Conservation (phyloP, 176 grass and related monocot species). For the Puya raimondii region DNA sequence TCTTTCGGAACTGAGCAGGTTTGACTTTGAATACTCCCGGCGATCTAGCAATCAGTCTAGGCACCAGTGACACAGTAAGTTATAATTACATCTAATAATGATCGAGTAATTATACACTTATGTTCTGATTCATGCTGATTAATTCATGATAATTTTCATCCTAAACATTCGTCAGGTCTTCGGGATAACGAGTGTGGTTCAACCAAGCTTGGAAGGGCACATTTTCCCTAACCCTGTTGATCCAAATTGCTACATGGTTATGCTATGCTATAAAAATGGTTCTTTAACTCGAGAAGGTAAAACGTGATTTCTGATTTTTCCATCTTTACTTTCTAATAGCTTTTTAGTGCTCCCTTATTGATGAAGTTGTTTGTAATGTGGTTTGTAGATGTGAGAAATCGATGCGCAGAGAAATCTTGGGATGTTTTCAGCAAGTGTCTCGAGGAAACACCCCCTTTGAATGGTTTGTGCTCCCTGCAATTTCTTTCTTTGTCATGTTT, state of each 20-base stretch:
- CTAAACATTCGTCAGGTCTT: conserved; percentile 49
- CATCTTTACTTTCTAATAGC: not conserved
- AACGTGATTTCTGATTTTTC: not conserved
- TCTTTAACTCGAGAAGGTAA: conserved; percentile 88
- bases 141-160: not conserved
- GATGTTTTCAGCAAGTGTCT: conserved; percentile 74
- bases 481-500: not conserved
- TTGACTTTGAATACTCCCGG: conserved; percentile 91
- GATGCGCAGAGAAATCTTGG: conserved; percentile 68
- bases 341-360: not conserved
- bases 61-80: conserved; percentile 95
- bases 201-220: conserved; percentile 88
- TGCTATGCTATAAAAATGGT: conserved; percentile 98
- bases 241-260: conserved; percentile 92
- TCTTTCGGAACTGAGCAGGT: conserved; percentile 34
- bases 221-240: conserved; percentile 92
- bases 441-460: conserved; percentile 54
- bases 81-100: conserved; percentile 1
- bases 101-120: not conserved
- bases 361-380: conserved; percentile 9
- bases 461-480: conserved; percentile 37
- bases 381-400: conserved; percentile 65
- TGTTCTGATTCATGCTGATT: conserved; percentile 3
- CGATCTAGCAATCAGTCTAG: conserved; percentile 91
- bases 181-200: conserved; percentile 76